phyloP scores from a whole-genome alignment of 139 green algal species.

The Pseudopediastrum boryanum region DNA sequence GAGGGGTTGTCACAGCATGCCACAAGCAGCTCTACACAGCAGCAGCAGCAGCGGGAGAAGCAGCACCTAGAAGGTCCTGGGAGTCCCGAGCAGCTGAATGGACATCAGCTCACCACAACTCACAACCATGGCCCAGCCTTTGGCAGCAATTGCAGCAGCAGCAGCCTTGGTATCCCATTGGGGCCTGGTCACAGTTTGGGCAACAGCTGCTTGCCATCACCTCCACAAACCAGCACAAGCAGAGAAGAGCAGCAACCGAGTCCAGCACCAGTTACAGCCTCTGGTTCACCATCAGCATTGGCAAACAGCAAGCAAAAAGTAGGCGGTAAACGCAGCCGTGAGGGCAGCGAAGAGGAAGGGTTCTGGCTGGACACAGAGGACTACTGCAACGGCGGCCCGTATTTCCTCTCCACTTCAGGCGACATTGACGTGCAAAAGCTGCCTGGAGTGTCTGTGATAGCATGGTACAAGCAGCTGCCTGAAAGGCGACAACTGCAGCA shows the following conservation, averaged over 20 bases:
- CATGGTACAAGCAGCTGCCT: constrained; percentile 33
- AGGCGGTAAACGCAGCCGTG: too few species aligned
- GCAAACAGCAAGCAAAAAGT: too few species aligned
- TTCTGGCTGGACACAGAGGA: constrained; percentile 50
- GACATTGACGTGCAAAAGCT: neutral
- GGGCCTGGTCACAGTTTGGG: too few species aligned
- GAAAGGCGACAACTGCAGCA: neutral
- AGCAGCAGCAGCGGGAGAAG: neutral
- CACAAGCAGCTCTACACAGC: neutral
- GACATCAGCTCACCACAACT: neutral
- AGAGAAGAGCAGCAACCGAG: too few species aligned
- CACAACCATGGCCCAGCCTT: too few species aligned
- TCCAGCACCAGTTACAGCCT: too few species aligned
- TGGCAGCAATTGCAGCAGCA: constrained; percentile 1
- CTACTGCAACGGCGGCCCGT: constrained; percentile 77
- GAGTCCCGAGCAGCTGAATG: neutral
- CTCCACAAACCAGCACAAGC: too few species aligned
- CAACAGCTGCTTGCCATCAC: too few species aligned
- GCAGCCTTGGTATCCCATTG: too few species aligned
- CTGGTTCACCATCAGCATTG: neutral
- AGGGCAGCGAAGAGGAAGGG: too few species aligned
- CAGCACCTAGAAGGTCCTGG: neutral
- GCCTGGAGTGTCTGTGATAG: constrained; percentile 41
- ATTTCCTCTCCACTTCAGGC: constrained; percentile 42
- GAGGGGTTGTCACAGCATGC: constrained; percentile 11